A percentile compares a stretch with the other conserved stretches of the same genome.
These are phyloP conservation scores for Pichia membranifaciens DNA, from an alignment of 805 yeast species.

Conservation along the genomic window DNA sequence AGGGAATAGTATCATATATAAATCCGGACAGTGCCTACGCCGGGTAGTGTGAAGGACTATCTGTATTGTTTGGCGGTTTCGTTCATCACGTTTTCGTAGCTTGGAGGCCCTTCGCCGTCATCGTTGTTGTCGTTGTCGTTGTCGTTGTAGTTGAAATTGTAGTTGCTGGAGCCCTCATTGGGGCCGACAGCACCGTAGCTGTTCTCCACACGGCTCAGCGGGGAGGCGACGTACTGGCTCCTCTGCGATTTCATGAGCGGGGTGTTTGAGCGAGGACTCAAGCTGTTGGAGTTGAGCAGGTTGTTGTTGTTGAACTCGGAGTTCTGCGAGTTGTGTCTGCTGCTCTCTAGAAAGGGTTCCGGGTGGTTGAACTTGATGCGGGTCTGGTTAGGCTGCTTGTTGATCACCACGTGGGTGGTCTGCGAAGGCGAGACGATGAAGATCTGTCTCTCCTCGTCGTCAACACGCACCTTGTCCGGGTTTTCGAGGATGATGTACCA, in stretches of 20 bases:
- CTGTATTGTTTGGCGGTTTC: constrained; percentile 28
- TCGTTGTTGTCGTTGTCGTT: not conserved
- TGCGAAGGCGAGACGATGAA: constrained; percentile 23
- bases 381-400: constrained; percentile 25
- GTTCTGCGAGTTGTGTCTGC: not conserved
- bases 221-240: constrained; percentile 6
- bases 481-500: constrained; percentile 57
- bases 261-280: constrained; percentile 21
- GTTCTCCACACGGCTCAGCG: constrained; percentile 1
- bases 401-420: constrained; percentile 13
- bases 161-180: too few relatives aligned
- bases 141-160: not conserved
- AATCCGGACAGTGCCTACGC: too few relatives aligned
- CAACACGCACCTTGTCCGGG: constrained; percentile 30
- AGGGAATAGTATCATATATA: too few relatives aligned
- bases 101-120: constrained; percentile 29
- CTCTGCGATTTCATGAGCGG: constrained; percentile 7
- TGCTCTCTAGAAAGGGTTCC: constrained; percentile 26
- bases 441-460: constrained; percentile 28
- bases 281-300: constrained; percentile 12
- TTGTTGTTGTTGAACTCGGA: constrained; percentile 13
- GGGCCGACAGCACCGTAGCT: constrained; percentile 9
- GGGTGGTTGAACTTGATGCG: constrained; percentile 26
- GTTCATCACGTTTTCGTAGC: constrained; percentile 32
- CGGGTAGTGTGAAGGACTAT: too few relatives aligned